These are phyloP conservation scores for Breviolum minutum DNA, from an alignment of 73 alveolate genomes.

Conservation along the genomic window DNA sequence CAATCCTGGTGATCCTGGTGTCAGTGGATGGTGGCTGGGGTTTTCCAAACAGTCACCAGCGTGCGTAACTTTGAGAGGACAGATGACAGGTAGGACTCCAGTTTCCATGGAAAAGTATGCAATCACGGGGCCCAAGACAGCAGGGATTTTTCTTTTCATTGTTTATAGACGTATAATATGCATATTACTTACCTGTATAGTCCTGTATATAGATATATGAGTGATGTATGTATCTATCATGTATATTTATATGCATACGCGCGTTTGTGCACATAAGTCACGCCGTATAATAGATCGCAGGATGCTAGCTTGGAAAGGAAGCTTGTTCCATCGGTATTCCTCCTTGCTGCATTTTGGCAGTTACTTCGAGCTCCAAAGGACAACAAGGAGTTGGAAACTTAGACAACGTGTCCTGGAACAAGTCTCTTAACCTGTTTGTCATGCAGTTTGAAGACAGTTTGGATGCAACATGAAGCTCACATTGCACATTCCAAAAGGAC, in stretches of 20 bases:
- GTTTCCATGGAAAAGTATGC: too few species aligned
- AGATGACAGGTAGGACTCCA: neutral
- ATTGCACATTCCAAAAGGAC: neutral
- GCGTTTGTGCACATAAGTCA: neutral
- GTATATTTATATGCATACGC: neutral
- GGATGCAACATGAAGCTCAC: neutral
- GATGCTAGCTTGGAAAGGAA: neutral
- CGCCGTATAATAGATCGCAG: neutral
- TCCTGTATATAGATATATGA: neutral
- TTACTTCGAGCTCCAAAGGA: conserved; percentile 46
- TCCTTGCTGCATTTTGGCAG: neutral
- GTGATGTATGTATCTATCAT: neutral
- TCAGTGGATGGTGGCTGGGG: neutral
- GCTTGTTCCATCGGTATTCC: neutral
- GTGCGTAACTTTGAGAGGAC: neutral
- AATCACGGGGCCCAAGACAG: too few species aligned
- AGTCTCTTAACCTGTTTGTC: too few species aligned
- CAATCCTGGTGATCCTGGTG: neutral
- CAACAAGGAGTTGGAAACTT: conserved; percentile 13
- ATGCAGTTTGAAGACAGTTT: neutral
- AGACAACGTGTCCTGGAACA: neutral
- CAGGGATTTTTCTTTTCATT: too few species aligned
- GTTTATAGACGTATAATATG: neutral
- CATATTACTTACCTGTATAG: too few species aligned
- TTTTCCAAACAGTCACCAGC: neutral